phyloP scores from a whole-genome alignment of 768 basidiomycete genomes.

The Candolleomyces aberdarensis region DNA sequence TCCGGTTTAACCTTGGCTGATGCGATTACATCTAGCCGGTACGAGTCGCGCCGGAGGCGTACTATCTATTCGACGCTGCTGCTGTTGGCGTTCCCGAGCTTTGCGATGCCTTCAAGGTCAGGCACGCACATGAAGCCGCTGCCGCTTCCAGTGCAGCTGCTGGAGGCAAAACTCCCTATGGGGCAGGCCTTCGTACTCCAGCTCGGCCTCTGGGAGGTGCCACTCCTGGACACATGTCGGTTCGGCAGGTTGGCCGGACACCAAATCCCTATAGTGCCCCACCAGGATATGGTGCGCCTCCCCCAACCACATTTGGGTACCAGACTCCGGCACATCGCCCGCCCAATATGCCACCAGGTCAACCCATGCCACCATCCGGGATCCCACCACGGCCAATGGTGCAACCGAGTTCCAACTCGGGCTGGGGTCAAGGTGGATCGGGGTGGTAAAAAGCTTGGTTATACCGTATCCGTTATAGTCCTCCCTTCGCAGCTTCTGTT shows the following conservation, averaged over 20 bases:
- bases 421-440: conserved; percentile 18
- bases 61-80: conserved; percentile 86
- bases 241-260: conserved; percentile 69
- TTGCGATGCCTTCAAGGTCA: conserved; percentile 95
- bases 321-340: conserved; percentile 45
- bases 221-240: conserved; percentile 81
- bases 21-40: conserved; percentile 55
- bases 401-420: conserved; percentile 33
- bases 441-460: conserved; percentile 4
- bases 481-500: conserved; percentile 8
- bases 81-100: conserved; percentile 90
- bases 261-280: conserved; percentile 74
- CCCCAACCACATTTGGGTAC: conserved; percentile 41
- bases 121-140: conserved; percentile 80
- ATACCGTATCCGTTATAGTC: conserved; percentile 7
- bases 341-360: conserved; percentile 12
- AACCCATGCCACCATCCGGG: conserved; percentile 27
- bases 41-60: conserved; percentile 83
- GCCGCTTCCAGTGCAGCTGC: conserved; percentile 43
- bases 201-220: conserved; percentile 67
- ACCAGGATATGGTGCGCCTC: conserved; percentile 27
- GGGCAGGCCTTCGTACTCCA: conserved; percentile 65
- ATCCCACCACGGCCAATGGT: conserved; percentile 58
- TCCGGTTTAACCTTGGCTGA: conserved; percentile 8
- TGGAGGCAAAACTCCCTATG: conserved; percentile 80